These are phyloP conservation scores for Quercus rubra DNA, from an alignment of 306 rosid species.

Conservation along the genomic window DNA sequence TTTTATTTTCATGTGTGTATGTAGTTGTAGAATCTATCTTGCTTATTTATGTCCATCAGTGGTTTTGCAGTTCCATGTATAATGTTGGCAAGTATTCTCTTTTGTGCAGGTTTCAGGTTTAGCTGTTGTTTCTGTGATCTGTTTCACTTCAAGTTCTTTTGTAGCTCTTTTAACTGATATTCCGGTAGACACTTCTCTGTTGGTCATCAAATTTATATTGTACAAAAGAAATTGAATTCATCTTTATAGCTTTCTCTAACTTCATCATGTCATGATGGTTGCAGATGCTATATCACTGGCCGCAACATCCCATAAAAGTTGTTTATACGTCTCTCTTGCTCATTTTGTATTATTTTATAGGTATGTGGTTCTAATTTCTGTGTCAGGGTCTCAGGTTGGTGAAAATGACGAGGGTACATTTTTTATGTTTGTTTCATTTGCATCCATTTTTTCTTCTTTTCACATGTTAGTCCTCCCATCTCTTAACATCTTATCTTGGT, in stretches of 20 bases:
- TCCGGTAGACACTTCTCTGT: conserved; percentile 56
- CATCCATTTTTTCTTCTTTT: not conserved
- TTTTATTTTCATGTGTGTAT: not conserved
- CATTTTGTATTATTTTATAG: conserved; percentile 72
- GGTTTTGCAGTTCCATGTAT: not conserved
- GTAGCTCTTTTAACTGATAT: conserved; percentile 75
- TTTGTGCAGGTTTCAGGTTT: conserved; percentile 84
- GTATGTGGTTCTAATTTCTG: conserved; percentile 41
- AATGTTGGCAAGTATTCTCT: conserved; percentile 12
- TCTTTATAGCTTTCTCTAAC: conserved; percentile 22
- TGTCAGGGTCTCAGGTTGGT: conserved; percentile 9
- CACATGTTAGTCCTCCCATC: not conserved
- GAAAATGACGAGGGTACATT: not conserved
- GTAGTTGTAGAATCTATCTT: not conserved
- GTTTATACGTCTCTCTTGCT: conserved; percentile 52
- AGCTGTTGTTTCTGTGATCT: conserved; percentile 70
- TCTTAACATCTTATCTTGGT: not conserved
- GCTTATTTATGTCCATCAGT: not conserved
- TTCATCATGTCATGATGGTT: conserved; percentile 22
- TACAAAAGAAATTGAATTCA: conserved; percentile 7
- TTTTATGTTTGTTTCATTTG: not conserved
- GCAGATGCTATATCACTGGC: conserved; percentile 80
- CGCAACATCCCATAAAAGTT: conserved; percentile 36
- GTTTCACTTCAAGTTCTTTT: conserved; percentile 76
- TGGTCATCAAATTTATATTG: conserved; percentile 3